These are phyloP conservation scores for Colletotrichum falcatum DNA, from an alignment of 2,329 filamentous ascomycete genomes.

Conservation along the genomic window DNA sequence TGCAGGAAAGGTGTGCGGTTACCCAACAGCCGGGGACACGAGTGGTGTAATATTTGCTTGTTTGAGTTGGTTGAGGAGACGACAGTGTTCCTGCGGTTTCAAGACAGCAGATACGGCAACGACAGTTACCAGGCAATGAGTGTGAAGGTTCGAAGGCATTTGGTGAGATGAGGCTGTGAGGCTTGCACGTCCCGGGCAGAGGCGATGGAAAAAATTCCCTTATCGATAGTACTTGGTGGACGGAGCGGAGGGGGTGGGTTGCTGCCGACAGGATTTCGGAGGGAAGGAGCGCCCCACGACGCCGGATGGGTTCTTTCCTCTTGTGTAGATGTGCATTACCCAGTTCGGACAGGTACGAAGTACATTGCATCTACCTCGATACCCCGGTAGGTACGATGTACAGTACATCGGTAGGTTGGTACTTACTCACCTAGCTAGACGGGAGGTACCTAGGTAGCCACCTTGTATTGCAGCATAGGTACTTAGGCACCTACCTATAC, in stretches of 20 bases:
- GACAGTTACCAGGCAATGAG: background rate
- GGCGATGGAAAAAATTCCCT: slow-evolving; percentile 37
- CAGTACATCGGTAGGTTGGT: background rate
- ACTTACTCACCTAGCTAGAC: too few species aligned
- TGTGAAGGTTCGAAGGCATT: background rate
- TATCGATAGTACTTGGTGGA: slow-evolving; percentile 40
- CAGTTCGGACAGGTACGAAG: too few species aligned
- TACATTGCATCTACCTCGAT: too few species aligned
- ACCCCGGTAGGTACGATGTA: too few species aligned
- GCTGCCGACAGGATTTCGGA: background rate
- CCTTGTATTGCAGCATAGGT: too few species aligned
- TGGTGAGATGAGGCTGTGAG: slow-evolving; percentile 20
- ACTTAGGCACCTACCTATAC: background rate
- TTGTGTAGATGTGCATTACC: background rate
- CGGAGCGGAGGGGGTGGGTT: background rate
- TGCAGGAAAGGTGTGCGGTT: background rate
- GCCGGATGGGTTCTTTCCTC: background rate
- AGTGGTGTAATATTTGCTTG: slow-evolving; percentile 3
- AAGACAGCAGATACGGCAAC: slow-evolving; percentile 18
- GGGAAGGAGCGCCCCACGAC: slow-evolving; percentile 6
- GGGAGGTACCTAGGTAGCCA: too few species aligned
- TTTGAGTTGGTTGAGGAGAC: slow-evolving; percentile 1
- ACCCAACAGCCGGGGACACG: background rate
- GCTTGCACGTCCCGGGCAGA: background rate
- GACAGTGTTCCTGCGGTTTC: slow-evolving; percentile 14